phyloP scores from a whole-genome alignment of 768 basidiomycete species.

The Agaricus blazei region DNA sequence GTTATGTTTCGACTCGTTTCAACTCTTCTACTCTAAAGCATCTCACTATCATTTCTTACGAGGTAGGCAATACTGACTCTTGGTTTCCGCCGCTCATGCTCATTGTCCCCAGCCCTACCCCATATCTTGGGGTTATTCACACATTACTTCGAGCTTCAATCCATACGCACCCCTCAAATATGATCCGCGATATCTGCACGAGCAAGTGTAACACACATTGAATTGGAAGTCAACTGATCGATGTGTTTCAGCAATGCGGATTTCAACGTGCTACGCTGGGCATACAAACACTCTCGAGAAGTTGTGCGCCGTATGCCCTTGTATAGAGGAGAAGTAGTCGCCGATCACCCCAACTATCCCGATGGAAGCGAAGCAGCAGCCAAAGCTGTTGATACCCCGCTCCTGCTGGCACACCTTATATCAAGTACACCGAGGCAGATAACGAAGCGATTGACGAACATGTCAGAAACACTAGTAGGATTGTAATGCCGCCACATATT shows the following conservation, averaged over 20 bases:
- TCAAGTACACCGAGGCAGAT: slow-evolving; percentile 37
- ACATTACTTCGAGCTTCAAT: slow-evolving; percentile 39
- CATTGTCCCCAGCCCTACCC: slow-evolving; percentile 27
- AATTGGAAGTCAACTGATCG: too few relatives aligned
- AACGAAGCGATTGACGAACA: slow-evolving; percentile 37
- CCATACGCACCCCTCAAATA: slow-evolving; percentile 38
- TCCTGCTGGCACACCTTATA: slow-evolving; percentile 25
- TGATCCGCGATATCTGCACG: slow-evolving; percentile 37
- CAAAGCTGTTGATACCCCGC: slow-evolving; percentile 23
- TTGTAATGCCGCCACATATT: not conserved
- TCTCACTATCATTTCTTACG: slow-evolving; percentile 16
- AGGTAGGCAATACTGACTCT: slow-evolving; percentile 6
- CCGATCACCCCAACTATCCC: slow-evolving; percentile 32
- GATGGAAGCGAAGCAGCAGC: slow-evolving; percentile 25
- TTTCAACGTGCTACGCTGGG: slow-evolving; percentile 40
- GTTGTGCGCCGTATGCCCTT: slow-evolving; percentile 44
- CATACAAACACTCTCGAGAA: slow-evolving; percentile 54
- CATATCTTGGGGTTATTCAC: slow-evolving; percentile 39
- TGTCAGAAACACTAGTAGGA: slow-evolving; percentile 16
- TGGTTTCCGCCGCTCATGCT: too few relatives aligned
- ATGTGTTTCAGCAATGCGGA: slow-evolving; percentile 30
- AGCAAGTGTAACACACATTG: slow-evolving; percentile 24
- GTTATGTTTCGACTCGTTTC: slow-evolving; percentile 14
- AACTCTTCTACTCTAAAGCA: slow-evolving; percentile 21
- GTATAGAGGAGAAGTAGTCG: slow-evolving; percentile 33